Evolutionary conservation across 2,329 filamentous ascomycete species (phyloP), one percentile per base, ranked within the genome.

Genomic region (Stachybotrys elegans): DNA sequence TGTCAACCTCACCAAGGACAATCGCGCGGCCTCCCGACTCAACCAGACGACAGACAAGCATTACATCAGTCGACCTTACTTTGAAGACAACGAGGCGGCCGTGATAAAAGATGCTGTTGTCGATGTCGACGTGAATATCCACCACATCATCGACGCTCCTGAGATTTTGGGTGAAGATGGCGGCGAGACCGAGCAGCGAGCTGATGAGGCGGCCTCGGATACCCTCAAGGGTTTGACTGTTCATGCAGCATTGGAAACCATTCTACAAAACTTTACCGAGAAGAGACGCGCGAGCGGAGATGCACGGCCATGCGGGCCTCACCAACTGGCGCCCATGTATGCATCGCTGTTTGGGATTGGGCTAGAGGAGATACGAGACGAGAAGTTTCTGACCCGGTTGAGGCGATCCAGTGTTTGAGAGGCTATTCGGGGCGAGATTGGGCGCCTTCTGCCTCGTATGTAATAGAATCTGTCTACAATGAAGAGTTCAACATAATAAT

Each of bases 21-120:
- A 40, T 17, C 42, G 23, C 19, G 19, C 50, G 3, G 46, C 21
- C 9, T 16, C 20, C 9, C 43, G 50, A 3, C 34, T 50, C 31
- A 47, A 48, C 48, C 9, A 23, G 3, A 52, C 50, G 7, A 46
- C 46, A 1, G 34, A 50, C 41, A 43, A 47, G 22, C 42, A 50
- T 21, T 52, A 52, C 29, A 48, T 52, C 29, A 52, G 50, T 44
- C 6, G 6, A 4, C 46, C 45, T 1, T 52, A 52, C 37, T 52
- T 52, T 39, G 38, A 29, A n/a, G 23, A 20, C 2, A 16, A 17
- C n/a, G 27, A 52, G 17, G 48, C 48, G 4, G 40, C 31, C 16
- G 20, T 40, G 5, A n/a, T 52, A 7, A 47, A 48, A 21, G 22
- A 23, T 23, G 45, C 48, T 2, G 25, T 40, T 4, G 40, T 52